These are phyloP conservation scores for Mucor velutinosus DNA, from an alignment of 371 early-diverging fungal genomes.

Conservation along the genomic window DNA sequence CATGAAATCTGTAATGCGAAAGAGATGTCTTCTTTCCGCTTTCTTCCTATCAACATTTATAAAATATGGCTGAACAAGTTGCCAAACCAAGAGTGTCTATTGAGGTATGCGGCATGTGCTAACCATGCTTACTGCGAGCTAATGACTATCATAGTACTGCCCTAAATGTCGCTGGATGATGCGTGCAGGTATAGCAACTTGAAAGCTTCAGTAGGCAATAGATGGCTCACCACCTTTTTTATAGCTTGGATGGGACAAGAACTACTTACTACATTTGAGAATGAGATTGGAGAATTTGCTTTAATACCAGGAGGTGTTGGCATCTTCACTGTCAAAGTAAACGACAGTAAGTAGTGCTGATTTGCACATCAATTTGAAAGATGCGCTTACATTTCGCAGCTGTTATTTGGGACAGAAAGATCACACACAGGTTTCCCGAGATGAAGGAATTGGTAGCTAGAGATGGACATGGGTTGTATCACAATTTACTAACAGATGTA, in stretches of 20 bases:
- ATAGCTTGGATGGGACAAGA: conserved; percentile 75
- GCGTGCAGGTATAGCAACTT: conserved; percentile 34
- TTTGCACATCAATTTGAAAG: neutral
- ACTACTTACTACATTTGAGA: conserved; percentile 66
- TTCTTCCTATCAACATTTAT: neutral
- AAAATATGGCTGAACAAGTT: neutral
- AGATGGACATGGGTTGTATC: too few relatives aligned
- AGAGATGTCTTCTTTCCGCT: neutral
- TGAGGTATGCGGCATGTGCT: neutral
- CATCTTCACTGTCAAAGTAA: conserved; percentile 62
- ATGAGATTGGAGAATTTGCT: conserved; percentile 64
- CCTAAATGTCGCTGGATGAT: conserved; percentile 53
- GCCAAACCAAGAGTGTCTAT: neutral
- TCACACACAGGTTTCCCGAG: conserved; percentile 69
- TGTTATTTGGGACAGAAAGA: conserved; percentile 69
- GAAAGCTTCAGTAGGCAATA: neutral
- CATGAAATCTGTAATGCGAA: neutral
- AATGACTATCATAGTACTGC: conserved; percentile 33
- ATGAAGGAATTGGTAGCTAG: conserved; percentile 65
- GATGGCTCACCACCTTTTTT: neutral
- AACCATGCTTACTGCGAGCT: too few relatives aligned
- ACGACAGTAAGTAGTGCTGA: conserved; percentile 48
- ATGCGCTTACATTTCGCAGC: conserved; percentile 17
- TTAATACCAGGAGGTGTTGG: conserved; percentile 65
- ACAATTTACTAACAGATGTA: neutral